These are phyloP conservation scores for Penicillium bovifimosum DNA, from an alignment of 495 filamentous ascomycete genomes.

Conservation along the genomic window DNA sequence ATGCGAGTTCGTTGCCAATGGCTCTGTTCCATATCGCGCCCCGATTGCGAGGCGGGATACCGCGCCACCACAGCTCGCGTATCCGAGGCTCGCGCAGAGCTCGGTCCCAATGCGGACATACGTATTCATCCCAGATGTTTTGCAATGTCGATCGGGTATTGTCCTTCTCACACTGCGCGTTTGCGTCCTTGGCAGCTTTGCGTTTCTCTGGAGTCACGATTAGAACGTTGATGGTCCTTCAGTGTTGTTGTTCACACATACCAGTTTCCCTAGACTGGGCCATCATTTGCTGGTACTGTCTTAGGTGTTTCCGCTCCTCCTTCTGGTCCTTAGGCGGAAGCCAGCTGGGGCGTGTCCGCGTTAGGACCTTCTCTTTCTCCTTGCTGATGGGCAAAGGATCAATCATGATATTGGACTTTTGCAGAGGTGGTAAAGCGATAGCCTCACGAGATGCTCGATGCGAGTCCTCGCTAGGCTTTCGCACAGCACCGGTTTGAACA, in stretches of 20 bases:
- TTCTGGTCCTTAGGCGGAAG: slow-evolving; percentile 88
- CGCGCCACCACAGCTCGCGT: slow-evolving; percentile 91
- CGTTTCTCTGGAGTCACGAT: slow-evolving; percentile 34
- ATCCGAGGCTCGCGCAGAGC: slow-evolving; percentile 70
- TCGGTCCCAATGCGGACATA: slow-evolving; percentile 78
- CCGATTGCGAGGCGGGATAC: slow-evolving; percentile 71
- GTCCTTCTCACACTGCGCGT: slow-evolving; percentile 56
- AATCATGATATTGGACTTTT: slow-evolving; percentile 88
- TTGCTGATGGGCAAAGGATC: slow-evolving; percentile 92
- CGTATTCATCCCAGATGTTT: slow-evolving; percentile 81
- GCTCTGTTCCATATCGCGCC: slow-evolving; percentile 83
- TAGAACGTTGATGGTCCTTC: neutral
- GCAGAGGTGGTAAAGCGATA: slow-evolving; percentile 72
- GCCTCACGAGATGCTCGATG: slow-evolving; percentile 51
- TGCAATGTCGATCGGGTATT: slow-evolving; percentile 57
- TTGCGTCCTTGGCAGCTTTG: slow-evolving; percentile 44
- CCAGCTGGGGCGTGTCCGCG: slow-evolving; percentile 89
- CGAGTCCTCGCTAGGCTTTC: slow-evolving; percentile 44
- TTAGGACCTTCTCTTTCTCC: slow-evolving; percentile 91
- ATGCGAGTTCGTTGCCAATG: slow-evolving; percentile 81
- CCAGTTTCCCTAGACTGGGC: slow-evolving; percentile 67
- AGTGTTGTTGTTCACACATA: slow-evolving; percentile 24
- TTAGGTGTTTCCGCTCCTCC: slow-evolving; percentile 87
- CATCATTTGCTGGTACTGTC: slow-evolving; percentile 94
- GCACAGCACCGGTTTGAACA: slow-evolving; percentile 43